phyloP scores from a whole-genome alignment of 2,329 filamentous ascomycete genomes.

The Aspergillus pseudoviridinutans region DNA sequence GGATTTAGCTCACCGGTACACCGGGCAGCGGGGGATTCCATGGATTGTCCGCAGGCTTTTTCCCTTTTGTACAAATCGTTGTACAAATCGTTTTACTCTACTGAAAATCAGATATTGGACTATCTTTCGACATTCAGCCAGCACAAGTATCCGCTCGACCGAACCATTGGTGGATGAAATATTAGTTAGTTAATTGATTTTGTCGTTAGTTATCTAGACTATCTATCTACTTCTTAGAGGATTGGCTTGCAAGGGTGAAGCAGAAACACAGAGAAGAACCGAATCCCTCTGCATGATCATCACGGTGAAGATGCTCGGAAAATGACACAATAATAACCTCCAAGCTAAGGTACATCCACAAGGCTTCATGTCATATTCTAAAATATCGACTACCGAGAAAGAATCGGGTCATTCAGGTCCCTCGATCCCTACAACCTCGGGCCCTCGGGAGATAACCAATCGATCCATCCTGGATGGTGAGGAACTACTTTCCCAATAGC shows the following conservation, averaged over 20 bases:
- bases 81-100: neutral
- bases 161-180: neutral
- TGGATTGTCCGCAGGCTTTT: neutral
- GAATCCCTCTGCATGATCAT: neutral
- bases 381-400: neutral
- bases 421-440: neutral
- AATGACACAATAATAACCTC: neutral
- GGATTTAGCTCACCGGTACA: slow-evolving; percentile 8
- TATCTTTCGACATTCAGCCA: neutral
- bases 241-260: too few species aligned
- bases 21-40: slow-evolving; percentile 7
- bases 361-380: neutral
- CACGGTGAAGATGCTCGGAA: neutral
- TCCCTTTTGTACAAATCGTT: neutral
- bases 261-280: neutral
- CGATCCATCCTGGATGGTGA: neutral
- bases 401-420: neutral
- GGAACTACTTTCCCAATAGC: neutral
- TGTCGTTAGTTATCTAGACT: neutral
- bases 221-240: neutral
- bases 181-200: neutral
- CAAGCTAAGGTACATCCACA: neutral
- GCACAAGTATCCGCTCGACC: neutral
- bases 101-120: neutral
- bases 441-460: neutral